Conservation (phyloP, 495 filamentous ascomycete species). For the Hypoxylon fragiforme region DNA sequence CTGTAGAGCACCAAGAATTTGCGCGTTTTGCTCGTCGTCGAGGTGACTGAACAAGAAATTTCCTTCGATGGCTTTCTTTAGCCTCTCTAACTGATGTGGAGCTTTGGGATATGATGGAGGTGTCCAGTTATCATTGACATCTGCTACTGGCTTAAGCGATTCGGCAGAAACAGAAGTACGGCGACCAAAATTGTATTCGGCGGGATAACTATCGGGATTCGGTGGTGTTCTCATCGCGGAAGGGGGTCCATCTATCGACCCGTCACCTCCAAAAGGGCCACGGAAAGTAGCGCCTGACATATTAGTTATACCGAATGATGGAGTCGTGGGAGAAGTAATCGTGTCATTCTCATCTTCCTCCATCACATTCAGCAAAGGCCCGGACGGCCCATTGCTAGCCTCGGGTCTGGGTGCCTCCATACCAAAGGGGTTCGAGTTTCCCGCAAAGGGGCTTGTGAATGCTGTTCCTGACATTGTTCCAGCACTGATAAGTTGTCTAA, state of each 20-base stretch:
- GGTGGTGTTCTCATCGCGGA: slow-evolving; percentile 47
- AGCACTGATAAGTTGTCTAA: slow-evolving; percentile 33
- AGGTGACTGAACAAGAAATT: slow-evolving; percentile 96
- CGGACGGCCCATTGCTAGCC: slow-evolving; percentile 36
- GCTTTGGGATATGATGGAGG: slow-evolving; percentile 85
- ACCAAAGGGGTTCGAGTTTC: slow-evolving; percentile 58
- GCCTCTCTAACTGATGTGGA: slow-evolving; percentile 72
- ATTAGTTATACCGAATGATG: slow-evolving; percentile 45
- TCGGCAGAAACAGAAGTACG: slow-evolving; percentile 97
- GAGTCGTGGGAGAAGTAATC: slow-evolving; percentile 59
- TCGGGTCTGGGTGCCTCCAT: slow-evolving; percentile 34
- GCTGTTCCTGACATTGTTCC: slow-evolving; percentile 52
- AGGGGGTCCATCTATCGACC: slow-evolving; percentile 42
- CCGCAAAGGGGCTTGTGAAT: slow-evolving; percentile 60
- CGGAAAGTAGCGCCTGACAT: slow-evolving; percentile 40
- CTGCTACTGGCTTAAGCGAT: slow-evolving; percentile 84
- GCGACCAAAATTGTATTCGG: slow-evolving; percentile 89
- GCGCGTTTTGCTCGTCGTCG: slow-evolving; percentile 85
- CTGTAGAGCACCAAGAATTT: slow-evolving; percentile 86
- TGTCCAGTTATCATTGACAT: slow-evolving; percentile 84
- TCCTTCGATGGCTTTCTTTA: slow-evolving; percentile 77
- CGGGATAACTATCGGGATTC: slow-evolving; percentile 74
- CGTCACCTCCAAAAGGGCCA: slow-evolving; percentile 54
- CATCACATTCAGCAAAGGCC: slow-evolving; percentile 53
- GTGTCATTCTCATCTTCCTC: slow-evolving; percentile 64